These are phyloP conservation scores for Nelumbo lutea DNA, from an alignment of 164 flowering plant genomes.

Conservation along the genomic window DNA sequence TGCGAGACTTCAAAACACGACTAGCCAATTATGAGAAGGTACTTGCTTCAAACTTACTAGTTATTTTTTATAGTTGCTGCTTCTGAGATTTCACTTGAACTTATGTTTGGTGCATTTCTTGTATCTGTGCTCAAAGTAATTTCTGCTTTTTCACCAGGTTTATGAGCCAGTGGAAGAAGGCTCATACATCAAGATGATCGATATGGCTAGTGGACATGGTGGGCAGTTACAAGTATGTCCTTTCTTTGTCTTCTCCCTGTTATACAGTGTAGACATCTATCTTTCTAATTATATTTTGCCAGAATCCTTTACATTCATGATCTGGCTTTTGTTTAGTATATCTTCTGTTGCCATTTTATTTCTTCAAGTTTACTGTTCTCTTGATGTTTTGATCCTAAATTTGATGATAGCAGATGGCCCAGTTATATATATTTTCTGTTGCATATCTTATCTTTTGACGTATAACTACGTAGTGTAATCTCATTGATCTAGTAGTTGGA, in stretches of 20 bases:
- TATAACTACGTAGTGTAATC: too few relatives aligned
- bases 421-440: neutral
- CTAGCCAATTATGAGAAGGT: constrained; percentile 82
- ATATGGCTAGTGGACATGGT: constrained; percentile 93
- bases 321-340: neutral
- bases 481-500: too few relatives aligned
- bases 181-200: constrained; percentile 97
- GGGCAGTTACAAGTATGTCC: constrained; percentile 92
- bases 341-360: neutral
- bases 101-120: neutral
- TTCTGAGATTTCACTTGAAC: neutral
- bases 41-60: neutral
- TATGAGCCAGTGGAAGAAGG: constrained; percentile 99
- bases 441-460: too few relatives aligned
- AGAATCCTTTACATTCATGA: neutral
- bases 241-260: neutral
- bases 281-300: neutral
- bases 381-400: neutral
- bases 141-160: constrained; percentile 38
- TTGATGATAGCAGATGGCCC: neutral
- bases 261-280: neutral
- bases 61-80: neutral
- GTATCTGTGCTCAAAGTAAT: neutral
- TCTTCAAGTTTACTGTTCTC: neutral
- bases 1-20: constrained; percentile 70